Base-by-base conservation (phyloP, 306 rosid genomes). In the Amphicarpaea edgeworthii region DNA sequence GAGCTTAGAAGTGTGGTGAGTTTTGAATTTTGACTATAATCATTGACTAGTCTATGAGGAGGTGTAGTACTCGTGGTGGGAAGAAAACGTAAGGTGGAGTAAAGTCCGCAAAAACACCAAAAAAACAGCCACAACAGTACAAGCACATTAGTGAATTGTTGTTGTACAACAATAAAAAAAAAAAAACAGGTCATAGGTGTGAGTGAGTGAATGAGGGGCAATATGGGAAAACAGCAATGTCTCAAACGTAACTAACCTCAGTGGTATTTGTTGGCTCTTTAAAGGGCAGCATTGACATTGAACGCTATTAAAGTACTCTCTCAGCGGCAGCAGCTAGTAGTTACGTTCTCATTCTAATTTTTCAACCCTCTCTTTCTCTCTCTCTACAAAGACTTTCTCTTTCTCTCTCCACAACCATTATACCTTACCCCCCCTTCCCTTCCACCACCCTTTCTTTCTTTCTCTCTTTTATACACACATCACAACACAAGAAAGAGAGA, bases 221-320 rank as follows among this genome's bases (percentile, higher is more conserved):
- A 42, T 40, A 62, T 53, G 73, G 90, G 83, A 78, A 85, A 64
- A 5, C 8, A 19, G 0, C 2, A n/a, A 23, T 46, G 79, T 71
- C 40, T 42, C n/a, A 1, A 2, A 5, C 4, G 53, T 45, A 66
- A 51, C 82, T 12, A 63, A 76, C 78, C 30, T 9, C 8, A 9
- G 7, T 23, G 53, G 75, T 69, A 79, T 77, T 53, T 53, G 81
- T 40, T 62, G 60, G 78, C 21, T 66, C 34, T 21, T 34, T 43
- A 70, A 65, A 60, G 93, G 93, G 89, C n/a, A 87, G 47, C 68
- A 79, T 40, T 76, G 97, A 73, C 86, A 87, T 76, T 75, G 42
- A 72, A 75, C 70, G 23, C 10, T 38, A 66, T 40, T 19, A 65
- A 79, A 74, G 85, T 81, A 61, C 84, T 59, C n/a, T n/a, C n/a